Percentiles rank a stretch among this genome's conserved stretches.
phyloP scores from a whole-genome alignment of 495 filamentous ascomycete genomes.

The Penicillium samsonianum region DNA sequence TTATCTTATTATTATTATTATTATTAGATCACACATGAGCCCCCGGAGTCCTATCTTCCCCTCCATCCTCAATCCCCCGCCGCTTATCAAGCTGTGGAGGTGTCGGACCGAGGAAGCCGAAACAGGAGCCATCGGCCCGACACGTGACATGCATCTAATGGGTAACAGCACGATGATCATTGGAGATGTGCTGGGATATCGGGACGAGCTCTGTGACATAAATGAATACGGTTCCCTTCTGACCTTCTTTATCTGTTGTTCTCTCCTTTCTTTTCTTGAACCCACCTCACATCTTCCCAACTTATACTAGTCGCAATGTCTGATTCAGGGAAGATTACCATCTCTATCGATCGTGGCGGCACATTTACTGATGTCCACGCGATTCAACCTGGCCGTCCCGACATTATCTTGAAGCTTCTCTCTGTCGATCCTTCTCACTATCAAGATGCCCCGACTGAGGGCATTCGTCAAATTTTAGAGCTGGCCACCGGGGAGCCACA shows the following conservation, averaged over 20 bases:
- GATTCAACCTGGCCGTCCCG: constrained; percentile 56
- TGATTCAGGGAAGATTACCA: constrained; percentile 40
- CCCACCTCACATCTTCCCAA: neutral
- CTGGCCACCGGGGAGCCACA: constrained; percentile 74
- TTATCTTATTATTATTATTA: neutral
- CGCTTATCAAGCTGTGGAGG: neutral
- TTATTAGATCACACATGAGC: neutral
- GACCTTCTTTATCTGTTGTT: neutral
- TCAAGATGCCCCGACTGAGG: constrained; percentile 84
- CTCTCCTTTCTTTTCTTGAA: neutral
- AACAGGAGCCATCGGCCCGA: constrained; percentile 31
- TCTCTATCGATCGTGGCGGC: constrained; percentile 58
- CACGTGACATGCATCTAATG: constrained; percentile 30
- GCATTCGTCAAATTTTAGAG: constrained; percentile 86
- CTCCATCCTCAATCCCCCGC: neutral
- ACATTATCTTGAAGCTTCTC: constrained; percentile 83
- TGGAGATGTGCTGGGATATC: constrained; percentile 3
- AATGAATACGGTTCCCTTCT: constrained; percentile 7
- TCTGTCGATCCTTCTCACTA: constrained; percentile 92
- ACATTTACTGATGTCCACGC: constrained; percentile 68
- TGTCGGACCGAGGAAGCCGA: constrained; percentile 27
- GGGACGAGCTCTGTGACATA: constrained; percentile 4
- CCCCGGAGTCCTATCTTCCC: neutral
- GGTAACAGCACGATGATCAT: neutral
- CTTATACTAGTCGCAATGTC: constrained; percentile 24